These are phyloP conservation scores for Opeltia flavorubescens DNA, from an alignment of 495 filamentous ascomycete species.

Conservation along the genomic window DNA sequence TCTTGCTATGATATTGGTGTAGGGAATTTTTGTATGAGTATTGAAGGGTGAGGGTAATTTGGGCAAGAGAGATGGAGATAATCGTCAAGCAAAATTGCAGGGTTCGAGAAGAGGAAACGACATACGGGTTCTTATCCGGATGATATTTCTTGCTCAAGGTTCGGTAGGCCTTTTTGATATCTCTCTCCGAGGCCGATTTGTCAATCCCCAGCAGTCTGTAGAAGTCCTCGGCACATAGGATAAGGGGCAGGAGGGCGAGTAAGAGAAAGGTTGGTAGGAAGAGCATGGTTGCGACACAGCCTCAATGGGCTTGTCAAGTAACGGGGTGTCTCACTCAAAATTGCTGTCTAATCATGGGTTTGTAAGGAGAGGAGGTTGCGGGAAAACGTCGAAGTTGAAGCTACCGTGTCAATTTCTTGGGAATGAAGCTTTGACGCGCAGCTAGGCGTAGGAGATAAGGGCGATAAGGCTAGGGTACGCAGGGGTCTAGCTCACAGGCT, in stretches of 20 bases:
- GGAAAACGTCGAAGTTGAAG: neutral
- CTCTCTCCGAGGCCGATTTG: slow-evolving; percentile 67
- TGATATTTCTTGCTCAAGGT: slow-evolving; percentile 91
- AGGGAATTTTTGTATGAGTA: neutral
- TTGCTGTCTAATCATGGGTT: neutral
- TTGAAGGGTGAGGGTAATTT: neutral
- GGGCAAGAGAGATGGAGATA: neutral
- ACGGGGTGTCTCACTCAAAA: too few species aligned
- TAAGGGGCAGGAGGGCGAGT: slow-evolving; percentile 33
- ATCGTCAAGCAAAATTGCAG: neutral
- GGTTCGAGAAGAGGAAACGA: slow-evolving; percentile 11
- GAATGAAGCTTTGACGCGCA: too few species aligned
- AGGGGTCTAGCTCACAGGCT: too few species aligned
- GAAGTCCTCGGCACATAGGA: slow-evolving; percentile 63
- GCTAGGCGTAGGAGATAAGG: neutral
- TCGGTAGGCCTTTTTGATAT: slow-evolving; percentile 94
- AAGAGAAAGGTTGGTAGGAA: slow-evolving; percentile 12
- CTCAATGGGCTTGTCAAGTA: neutral
- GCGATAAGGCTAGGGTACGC: too few species aligned
- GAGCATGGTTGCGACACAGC: slow-evolving; percentile 6
- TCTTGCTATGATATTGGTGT: too few species aligned
- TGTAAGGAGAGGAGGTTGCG: neutral
- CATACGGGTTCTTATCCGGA: slow-evolving; percentile 96
- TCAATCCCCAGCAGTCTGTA: slow-evolving; percentile 84
- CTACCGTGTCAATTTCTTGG: neutral